Base-by-base conservation (phyloP, 2,329 filamentous ascomycete species). In the Calonectria fujianensis region DNA sequence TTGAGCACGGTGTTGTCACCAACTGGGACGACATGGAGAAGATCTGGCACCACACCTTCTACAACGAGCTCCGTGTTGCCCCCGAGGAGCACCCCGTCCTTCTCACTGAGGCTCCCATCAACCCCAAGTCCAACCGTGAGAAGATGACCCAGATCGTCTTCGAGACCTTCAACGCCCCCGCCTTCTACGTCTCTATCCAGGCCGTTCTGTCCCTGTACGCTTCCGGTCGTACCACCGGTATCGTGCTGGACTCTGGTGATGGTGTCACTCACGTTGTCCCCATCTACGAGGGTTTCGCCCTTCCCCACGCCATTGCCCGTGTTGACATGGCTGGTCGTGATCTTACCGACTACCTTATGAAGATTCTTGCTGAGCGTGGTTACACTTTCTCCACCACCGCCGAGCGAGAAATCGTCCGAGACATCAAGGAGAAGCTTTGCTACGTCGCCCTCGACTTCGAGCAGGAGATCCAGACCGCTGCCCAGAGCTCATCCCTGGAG, bases 21-120 rank as follows among this genome's bases (percentile, higher is more conserved):
- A 98, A 98, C 95, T 99, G 97, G 97, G 97, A 99, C 89, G 97
- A 98, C 89, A 98, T 98, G 97, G 97, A 98, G 93, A 98, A 98
- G 94, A 98, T 99, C 85, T 99, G 97, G 97, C 97, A 99, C 90
- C 97, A 99, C 95, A 98, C 97, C 87, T 99, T 99, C 93, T 99
- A 98, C 95, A 99, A 99, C 91, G 97, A 99, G 93, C 93, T 99
- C 86, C 96, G 97, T 96, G 97, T 99, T 81, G 97, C 97, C 84
- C 97, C 97, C 84, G 97, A 99, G 93, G 97, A 99, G 94, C 97
- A 99, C 93, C 97, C 97, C 84, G 96, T 98, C 87, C 93, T 99
- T 87, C 93, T 99, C 88, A 99, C 97, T 84, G 97, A 99, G 92
- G 97, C 97, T 84, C 97, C 97, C 83, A 98, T 99, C 94, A 99